Evolutionary conservation across 1,284 basidiomycete genomes (phyloP), one percentile per base, ranked within the genome.

Genomic region (Puccinia triticina): DNA sequence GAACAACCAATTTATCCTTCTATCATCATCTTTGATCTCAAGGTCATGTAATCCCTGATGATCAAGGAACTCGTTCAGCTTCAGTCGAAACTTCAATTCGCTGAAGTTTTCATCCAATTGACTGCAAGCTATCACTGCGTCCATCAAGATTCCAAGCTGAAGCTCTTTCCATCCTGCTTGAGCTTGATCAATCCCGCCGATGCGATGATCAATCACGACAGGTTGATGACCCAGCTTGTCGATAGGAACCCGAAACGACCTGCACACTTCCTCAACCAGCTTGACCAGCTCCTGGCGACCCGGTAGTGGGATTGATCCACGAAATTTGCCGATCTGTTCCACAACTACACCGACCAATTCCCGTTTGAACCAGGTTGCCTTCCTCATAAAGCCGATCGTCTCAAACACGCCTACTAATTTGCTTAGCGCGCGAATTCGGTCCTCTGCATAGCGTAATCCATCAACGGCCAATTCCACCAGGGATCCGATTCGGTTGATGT

Each of bases 281-380:
- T 71, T 69, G 14, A 59, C 43, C 34, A 80, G 53, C 46, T 80
- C 53, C 46, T 71, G 14, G 4, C 40, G 34, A 57, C 67, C 64
- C 12, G 26, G 37, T 34, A 50, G 37, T 12, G 57, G 57, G 8
- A 64, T 46, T n/a, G 48, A 57, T 43, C 40, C 53, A 57, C 67
- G 66, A 72, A 69, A 57, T 16, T 59, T 53, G 16, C 16, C 50
- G 14, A 80, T 57, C 37, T 72, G 64, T 57, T 80, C 55, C 14
- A 74, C 29, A 26, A 81, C 53, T 23, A 81, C 55, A 3, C 69
- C 69, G 34, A 81, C 59, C 37, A 81, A 74, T 53, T 81, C 71
- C 18, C 79, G 53, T 53, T 74, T 61, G 53, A 81, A 73, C 79
- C 79, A 81, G 57, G 71, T 59, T 74, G 71, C 40, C 73, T 81